A percentile compares a stretch with the other conserved stretches of the same genome.
These are phyloP conservation scores for Periconia digitata DNA, from an alignment of 2,329 filamentous ascomycete species.

Conservation along the genomic window DNA sequence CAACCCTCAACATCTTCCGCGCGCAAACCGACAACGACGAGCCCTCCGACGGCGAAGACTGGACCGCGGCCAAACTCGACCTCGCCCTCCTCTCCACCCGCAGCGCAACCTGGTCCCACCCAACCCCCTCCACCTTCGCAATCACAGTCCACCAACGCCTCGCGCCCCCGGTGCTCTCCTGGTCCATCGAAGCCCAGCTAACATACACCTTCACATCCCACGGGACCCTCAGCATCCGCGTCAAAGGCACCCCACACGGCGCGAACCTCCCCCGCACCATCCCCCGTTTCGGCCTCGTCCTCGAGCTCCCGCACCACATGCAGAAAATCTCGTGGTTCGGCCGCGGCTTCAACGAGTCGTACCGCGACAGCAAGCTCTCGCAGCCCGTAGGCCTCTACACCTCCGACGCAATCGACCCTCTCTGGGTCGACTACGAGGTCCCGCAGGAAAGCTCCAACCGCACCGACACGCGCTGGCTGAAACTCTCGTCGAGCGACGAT, in stretches of 20 bases:
- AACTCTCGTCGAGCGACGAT: constrained; percentile 17
- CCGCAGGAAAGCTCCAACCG: constrained; percentile 70
- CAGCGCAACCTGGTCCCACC: constrained; percentile 41
- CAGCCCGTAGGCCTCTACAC: constrained; percentile 56
- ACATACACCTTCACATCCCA: constrained; percentile 55
- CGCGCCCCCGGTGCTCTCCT: constrained; percentile 62
- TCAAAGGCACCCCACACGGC: constrained; percentile 48
- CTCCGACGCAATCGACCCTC: constrained; percentile 46
- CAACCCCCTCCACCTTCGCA: constrained; percentile 15
- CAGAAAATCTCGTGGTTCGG: constrained; percentile 60
- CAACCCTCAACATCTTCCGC: constrained; percentile 60
- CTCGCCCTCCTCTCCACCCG: constrained; percentile 28
- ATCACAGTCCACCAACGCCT: constrained; percentile 53
- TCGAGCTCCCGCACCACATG: constrained; percentile 49
- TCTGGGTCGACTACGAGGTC: constrained; percentile 64
- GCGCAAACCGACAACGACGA: constrained; percentile 67
- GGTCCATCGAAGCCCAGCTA: constrained; percentile 47
- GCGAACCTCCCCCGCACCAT: constrained; percentile 58
- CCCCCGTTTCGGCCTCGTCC: constrained; percentile 63
- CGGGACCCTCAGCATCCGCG: constrained; percentile 51
- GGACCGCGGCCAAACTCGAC: constrained; percentile 47
- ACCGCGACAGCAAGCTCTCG: constrained; percentile 65
- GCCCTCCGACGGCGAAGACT: constrained; percentile 57
- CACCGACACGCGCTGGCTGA: constrained; percentile 61
- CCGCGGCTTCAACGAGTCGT: constrained; percentile 65